A percentile compares a stretch with the other conserved stretches of the same genome.
Evolutionary conservation across 2,329 filamentous ascomycete species (phyloP).

Genomic region (Tolypocladium endophyticum): DNA sequence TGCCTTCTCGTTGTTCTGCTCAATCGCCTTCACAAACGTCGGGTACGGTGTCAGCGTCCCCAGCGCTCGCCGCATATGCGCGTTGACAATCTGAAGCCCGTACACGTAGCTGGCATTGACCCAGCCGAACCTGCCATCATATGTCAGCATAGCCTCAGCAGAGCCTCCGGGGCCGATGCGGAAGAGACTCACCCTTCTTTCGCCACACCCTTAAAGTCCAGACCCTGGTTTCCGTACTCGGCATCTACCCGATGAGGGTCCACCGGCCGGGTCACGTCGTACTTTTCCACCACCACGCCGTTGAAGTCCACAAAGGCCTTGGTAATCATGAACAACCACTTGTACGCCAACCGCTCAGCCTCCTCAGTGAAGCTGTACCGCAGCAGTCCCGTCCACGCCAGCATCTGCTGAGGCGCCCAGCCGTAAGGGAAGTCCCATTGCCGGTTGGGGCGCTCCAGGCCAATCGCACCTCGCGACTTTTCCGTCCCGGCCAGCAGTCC

Average conservation of each 20-base stretch:
- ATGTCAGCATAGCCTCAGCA: not conserved
- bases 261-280: conserved; percentile 83
- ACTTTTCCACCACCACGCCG: conserved; percentile 96
- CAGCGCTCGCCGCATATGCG: conserved; percentile 80
- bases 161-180: not conserved
- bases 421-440: conserved; percentile 99
- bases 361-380: conserved; percentile 89
- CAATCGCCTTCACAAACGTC: conserved; percentile 62
- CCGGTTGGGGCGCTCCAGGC: conserved; percentile 77
- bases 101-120: conserved; percentile 98
- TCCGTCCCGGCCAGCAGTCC: conserved; percentile 85
- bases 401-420: conserved; percentile 97
- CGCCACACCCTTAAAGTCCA: conserved; percentile 90
- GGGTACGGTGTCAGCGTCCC: conserved; percentile 83
- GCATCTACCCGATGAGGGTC: conserved; percentile 92
- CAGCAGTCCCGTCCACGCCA: conserved; percentile 87
- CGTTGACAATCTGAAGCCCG: conserved; percentile 77
- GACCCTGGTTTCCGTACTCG: conserved; percentile 94
- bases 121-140: conserved; percentile 75
- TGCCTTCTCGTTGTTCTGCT: conserved; percentile 42
- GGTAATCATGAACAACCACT: conserved; percentile 97
- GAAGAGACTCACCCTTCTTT: conserved; percentile 72
- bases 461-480: conserved; percentile 71
- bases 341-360: conserved; percentile 81
- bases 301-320: conserved; percentile 99